A percentile compares a stretch with the other conserved stretches of the same genome.
Conservation (phyloP, 2,329 filamentous ascomycete species). For the Capronia coronata region DNA sequence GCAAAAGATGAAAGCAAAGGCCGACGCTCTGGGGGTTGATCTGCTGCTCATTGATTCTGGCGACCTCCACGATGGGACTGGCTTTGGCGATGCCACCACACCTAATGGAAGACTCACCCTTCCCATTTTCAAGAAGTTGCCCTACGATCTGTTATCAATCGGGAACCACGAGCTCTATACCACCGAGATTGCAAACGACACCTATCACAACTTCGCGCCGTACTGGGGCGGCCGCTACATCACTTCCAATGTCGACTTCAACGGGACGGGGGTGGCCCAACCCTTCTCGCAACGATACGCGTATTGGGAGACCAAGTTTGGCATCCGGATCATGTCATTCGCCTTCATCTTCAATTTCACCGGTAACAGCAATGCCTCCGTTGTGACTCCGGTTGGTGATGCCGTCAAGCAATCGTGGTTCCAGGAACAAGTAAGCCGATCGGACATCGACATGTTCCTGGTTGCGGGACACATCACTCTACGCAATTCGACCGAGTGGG, state of each 20-base stretch:
- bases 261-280: constrained; percentile 38
- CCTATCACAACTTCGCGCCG: constrained; percentile 53
- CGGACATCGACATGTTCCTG: constrained; percentile 57
- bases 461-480: constrained; percentile 60
- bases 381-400: constrained; percentile 50
- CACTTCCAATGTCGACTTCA: constrained; percentile 47
- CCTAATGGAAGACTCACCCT: constrained; percentile 53
- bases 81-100: constrained; percentile 54
- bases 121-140: constrained; percentile 46
- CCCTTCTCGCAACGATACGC: constrained; percentile 38
- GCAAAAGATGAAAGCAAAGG: constrained; percentile 54
- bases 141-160: constrained; percentile 51
- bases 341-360: constrained; percentile 46
- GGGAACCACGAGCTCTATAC: constrained; percentile 63
- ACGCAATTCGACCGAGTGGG: constrained; percentile 41
- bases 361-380: constrained; percentile 56
- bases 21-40: constrained; percentile 52
- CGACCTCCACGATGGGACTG: constrained; percentile 61
- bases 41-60: constrained; percentile 55
- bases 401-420: constrained; percentile 56
- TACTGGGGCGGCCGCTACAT: constrained; percentile 52
- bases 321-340: constrained; percentile 49
- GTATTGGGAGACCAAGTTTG: constrained; percentile 46
- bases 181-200: constrained; percentile 55
- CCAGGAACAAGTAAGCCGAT: constrained; percentile 48